A percentile compares a stretch with the other conserved stretches of the same genome.
phyloP scores from a whole-genome alignment of 352 stramenopile species.

The Phytophthora pluvialis region DNA sequence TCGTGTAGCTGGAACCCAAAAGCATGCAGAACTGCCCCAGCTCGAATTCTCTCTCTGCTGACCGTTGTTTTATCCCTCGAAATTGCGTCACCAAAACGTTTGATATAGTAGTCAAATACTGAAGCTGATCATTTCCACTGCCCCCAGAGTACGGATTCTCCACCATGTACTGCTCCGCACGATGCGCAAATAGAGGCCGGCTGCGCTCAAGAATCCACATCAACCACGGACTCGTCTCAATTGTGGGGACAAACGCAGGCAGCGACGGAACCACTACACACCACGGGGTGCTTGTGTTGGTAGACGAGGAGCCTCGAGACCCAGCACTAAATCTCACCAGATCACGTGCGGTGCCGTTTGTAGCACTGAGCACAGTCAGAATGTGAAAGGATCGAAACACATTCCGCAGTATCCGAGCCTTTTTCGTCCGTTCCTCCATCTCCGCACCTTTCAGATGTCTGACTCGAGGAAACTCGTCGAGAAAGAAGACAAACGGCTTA shows the following conservation, averaged over 20 bases:
- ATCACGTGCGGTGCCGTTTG: constrained; percentile 3
- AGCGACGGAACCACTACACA: neutral
- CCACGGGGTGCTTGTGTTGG: too few relatives aligned
- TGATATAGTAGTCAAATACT: too few relatives aligned
- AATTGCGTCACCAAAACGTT: neutral
- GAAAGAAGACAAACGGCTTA: constrained; percentile 3
- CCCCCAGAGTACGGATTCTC: too few relatives aligned
- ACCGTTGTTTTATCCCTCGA: too few relatives aligned
- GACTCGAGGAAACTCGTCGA: constrained; percentile 1
- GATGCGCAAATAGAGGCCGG: too few relatives aligned
- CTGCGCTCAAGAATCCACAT: too few relatives aligned
- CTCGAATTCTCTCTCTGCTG: neutral
- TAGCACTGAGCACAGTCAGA: neutral
- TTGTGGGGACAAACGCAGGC: too few relatives aligned
- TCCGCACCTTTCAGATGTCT: neutral
- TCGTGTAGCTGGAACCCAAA: neutral
- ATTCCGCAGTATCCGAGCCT: too few relatives aligned
- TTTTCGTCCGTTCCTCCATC: too few relatives aligned
- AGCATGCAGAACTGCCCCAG: neutral
- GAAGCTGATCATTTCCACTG: too few relatives aligned
- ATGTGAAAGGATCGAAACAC: constrained; percentile 6
- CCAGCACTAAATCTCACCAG: neutral
- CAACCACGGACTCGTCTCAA: neutral
- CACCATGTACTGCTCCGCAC: too few relatives aligned
- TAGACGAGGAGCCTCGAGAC: neutral